These are phyloP conservation scores for Apostasia shenzhenica DNA, from an alignment of 106 monocot genomes.

Conservation along the genomic window DNA sequence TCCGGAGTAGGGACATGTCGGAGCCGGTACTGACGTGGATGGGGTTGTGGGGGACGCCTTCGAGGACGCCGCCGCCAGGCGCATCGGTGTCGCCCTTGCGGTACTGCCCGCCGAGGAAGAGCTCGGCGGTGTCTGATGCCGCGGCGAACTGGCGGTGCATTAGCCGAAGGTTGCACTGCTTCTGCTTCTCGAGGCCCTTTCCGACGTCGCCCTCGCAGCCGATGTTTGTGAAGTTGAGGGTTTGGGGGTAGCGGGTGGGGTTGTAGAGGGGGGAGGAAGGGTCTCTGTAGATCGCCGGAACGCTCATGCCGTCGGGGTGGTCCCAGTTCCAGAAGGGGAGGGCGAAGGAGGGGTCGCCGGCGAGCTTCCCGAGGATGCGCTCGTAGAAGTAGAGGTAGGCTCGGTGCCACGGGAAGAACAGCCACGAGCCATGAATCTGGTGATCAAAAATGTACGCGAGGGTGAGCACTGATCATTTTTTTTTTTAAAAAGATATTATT, in stretches of 20 bases:
- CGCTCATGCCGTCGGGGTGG: constrained; percentile 15
- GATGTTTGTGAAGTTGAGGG: neutral
- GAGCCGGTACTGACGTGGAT: constrained; percentile 5
- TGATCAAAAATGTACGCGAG: constrained; percentile 24
- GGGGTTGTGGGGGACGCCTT: neutral
- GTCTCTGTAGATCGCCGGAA: constrained; percentile 18
- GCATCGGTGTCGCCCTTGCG: neutral
- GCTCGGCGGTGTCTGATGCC: constrained; percentile 6
- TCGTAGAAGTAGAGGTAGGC: constrained; percentile 15
- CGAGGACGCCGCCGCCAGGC: constrained; percentile 2
- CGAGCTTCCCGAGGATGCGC: constrained; percentile 25
- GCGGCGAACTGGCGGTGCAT: neutral
- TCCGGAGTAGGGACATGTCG: constrained; percentile 14
- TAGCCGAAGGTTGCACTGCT: neutral
- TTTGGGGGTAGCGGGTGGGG: neutral
- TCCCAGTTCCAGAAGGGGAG: constrained; percentile 13
- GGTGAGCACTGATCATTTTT: constrained; percentile 7
- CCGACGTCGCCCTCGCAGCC: neutral
- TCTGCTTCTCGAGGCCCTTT: neutral
- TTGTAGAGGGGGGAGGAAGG: constrained; percentile 14
- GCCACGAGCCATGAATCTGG: constrained; percentile 8
- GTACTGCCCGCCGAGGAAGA: constrained; percentile 15
- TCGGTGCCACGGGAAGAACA: too few relatives aligned
- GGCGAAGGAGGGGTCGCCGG: constrained; percentile 15
- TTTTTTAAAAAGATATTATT: too few relatives aligned